Evolutionary conservation across 176 grass and related monocot species (phyloP), one percentile per base, ranked within the genome.

Genomic region (Lolium perenne): DNA sequence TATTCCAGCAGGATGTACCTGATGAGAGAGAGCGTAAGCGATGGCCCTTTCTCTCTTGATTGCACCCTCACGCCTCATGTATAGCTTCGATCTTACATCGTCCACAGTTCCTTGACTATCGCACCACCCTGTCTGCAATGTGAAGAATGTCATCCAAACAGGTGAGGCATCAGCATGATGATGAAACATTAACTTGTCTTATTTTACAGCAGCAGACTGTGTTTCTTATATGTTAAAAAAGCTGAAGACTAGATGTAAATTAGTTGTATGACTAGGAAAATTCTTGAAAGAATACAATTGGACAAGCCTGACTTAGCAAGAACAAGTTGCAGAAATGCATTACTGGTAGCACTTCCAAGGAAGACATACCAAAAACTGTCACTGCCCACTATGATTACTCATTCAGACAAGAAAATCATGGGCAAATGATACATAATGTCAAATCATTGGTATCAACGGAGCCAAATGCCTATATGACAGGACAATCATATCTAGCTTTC

Each of bases 71-170:
- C 90, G 91, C 86, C 90, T 98, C 91, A 95, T 88, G 11, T 95
- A 86, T 41, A 95, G 79, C 80, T 94, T 95, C 68, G 93, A 70
- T 88, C 56, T 92, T 10, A 98, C 32, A 67, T 93, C 95, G 67
- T 90, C 89, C 23, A 92, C 43, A 66, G 89, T 98, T 49, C 93
- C 91, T 78, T 80, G 93, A 72, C 88, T 92, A 61, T 92, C 86
- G 78, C 95, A 98, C 95, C 95, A 98, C 83, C 93, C 91, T 45
- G 83, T 86, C 95, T 98, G 70, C 11, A 89, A 71, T 79, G 80
- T 49, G 22, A 82, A 88, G 3, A 83, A 79, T 79, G 16, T 0
- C 54, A 90, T 46, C 32, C 26, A 86, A 82, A 55, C 3, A 11
- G 48, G 21, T 7, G 21, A 64, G 6, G 26, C n/a, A 63, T 78